Evolutionary conservation across 805 yeast species (phyloP).

Genomic region (Wickerhamomyces rabaulensis): DNA sequence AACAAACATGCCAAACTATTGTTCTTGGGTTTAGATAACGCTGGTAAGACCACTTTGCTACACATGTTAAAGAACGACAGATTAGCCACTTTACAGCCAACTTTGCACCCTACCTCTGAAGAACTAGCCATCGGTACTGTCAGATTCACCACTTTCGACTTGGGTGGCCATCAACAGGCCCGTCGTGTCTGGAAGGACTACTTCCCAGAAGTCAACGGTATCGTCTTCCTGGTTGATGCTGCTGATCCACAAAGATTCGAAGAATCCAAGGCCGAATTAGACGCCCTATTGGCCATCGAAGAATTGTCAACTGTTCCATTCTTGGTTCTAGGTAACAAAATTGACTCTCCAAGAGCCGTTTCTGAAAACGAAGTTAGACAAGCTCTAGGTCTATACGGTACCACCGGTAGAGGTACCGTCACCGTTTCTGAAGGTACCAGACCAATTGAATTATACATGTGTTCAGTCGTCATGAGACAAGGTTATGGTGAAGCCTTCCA

Average conservation of each 20-base stretch:
- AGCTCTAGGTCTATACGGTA: constrained; percentile 79
- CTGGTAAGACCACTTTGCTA: constrained; percentile 90
- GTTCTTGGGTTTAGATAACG: constrained; percentile 95
- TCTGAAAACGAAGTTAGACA: constrained; percentile 91
- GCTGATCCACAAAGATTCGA: constrained; percentile 95
- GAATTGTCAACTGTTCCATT: constrained; percentile 89
- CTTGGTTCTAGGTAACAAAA: constrained; percentile 92
- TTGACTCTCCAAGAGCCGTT: constrained; percentile 91
- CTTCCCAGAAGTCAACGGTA: constrained; percentile 98
- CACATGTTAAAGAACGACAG: constrained; percentile 93
- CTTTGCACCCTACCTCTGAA: constrained; percentile 97
- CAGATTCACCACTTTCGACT: constrained; percentile 94
- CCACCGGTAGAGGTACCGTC: constrained; percentile 85
- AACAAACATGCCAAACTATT: constrained; percentile 95
- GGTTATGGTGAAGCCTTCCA: constrained; percentile 98
- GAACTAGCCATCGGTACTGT: constrained; percentile 95
- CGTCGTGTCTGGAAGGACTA: constrained; percentile 99
- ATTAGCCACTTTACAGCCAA: constrained; percentile 95
- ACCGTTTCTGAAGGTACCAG: constrained; percentile 60
- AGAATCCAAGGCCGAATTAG: constrained; percentile 93
- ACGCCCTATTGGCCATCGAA: constrained; percentile 86
- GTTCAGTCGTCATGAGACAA: constrained; percentile 96
- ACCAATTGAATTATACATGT: constrained; percentile 96
- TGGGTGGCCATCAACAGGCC: constrained; percentile 98
- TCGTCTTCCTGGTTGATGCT: constrained; percentile 93